Evolutionary conservation across 2,329 filamentous ascomycete species (phyloP), one percentile per base, ranked within the genome.

Genomic region (Arachnomyces sp.): DNA sequence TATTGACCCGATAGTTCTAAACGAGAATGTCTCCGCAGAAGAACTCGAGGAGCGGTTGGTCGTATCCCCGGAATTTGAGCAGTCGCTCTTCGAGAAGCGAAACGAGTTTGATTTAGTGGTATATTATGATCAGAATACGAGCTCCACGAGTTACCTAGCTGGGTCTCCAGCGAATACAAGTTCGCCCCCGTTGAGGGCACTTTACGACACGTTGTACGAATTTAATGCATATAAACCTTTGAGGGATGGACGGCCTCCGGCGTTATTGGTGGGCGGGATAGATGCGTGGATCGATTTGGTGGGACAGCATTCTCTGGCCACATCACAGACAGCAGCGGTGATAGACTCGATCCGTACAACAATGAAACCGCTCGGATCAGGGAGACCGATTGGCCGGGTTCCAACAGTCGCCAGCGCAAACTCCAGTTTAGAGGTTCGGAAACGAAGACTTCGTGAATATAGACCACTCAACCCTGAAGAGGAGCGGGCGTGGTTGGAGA

Each of bases 261-360:
- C 87, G 40, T 70, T 98, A 25, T 68, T 98, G 1, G 69, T 76
- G 38, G 92, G 92, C 13, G 92, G 92, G 0, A 61, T 98, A 8
- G 79, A 89, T 50, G 84, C 87, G 3, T 98, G 92, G 92, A 67
- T 79, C 13, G 82, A 92, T 52, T 64, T 92, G n/a, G 72, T 94
- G 52, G 90, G 92, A 2, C 65, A 70, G 9, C 73, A 79, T 39
- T 80, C 82, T 1, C 66, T 84, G 36, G 67, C 71, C 35, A 71
- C 70, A 15, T 77, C 76, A 2, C 66, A 70, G 16, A 80, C 76
- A 2, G 68, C 72, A 16, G 66, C 69, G 11, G 57, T 70, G 20
- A 64, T 72, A 42, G 64, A 67, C 3, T 66, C 63, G 8, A 54
- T 71, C 52, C 57, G 66, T 39, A 44, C 57, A 36, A 61, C 62